Evolutionary conservation across 345 rosid species (phyloP).

Genomic region (Murraya koenigii): DNA sequence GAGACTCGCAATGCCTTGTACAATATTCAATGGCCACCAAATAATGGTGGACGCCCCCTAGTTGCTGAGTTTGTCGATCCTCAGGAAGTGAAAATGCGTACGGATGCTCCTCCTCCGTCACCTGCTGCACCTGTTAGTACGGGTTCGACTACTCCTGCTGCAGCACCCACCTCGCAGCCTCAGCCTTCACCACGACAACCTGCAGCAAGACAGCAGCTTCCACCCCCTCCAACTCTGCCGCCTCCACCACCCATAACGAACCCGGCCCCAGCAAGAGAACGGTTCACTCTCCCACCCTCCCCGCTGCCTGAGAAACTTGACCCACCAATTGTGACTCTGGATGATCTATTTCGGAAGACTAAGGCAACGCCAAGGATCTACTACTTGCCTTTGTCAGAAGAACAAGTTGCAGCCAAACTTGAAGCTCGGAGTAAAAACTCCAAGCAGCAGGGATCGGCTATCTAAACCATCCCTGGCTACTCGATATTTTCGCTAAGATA

Average conservation of each 20-base stretch:
- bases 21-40: constrained; percentile 93
- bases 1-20: constrained; percentile 89
- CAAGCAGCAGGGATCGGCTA: constrained; percentile 43
- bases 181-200: constrained; percentile 55
- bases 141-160: constrained; percentile 23
- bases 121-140: constrained; percentile 37
- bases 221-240: constrained; percentile 53
- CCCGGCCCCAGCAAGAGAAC: constrained; percentile 49
- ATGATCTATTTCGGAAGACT: constrained; percentile 93
- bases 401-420: constrained; percentile 78
- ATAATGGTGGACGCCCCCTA: constrained; percentile 76
- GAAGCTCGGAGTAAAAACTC: constrained; percentile 36
- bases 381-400: constrained; percentile 88
- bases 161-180: constrained; percentile 33
- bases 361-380: constrained; percentile 94
- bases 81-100: constrained; percentile 64
- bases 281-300: constrained; percentile 58
- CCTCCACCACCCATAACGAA: constrained; percentile 59
- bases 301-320: constrained; percentile 64
- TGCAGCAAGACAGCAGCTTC: constrained; percentile 56
- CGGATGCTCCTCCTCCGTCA: constrained; percentile 59
- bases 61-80: constrained; percentile 85
- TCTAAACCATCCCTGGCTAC: constrained; percentile 22
- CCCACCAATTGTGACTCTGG: constrained; percentile 86
- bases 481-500: constrained; percentile 23